phyloP scores from a whole-genome alignment of 805 yeast genomes.

The Suhomyces canberraensis region DNA sequence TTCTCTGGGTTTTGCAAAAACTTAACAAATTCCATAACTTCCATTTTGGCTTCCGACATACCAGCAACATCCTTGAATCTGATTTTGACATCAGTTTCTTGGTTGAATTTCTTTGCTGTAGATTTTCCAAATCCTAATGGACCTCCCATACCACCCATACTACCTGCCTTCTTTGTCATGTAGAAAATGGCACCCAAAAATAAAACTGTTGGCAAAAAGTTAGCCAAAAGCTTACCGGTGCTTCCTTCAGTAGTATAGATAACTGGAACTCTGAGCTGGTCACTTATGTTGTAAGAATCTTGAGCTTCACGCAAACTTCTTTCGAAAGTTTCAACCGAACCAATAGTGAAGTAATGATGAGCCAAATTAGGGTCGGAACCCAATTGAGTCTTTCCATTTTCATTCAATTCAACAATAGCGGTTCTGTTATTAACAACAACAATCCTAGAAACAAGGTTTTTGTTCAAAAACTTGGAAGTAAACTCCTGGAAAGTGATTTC shows the following conservation, averaged over 20 bases:
- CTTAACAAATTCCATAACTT: conserved; percentile 95
- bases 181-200: conserved; percentile 87
- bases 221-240: conserved; percentile 57
- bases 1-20: conserved; percentile 87
- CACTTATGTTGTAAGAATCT: conserved; percentile 59
- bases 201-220: conserved; percentile 83
- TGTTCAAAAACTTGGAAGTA: conserved; percentile 67
- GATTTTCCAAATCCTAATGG: conserved; percentile 83
- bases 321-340: conserved; percentile 87
- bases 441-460: conserved; percentile 70
- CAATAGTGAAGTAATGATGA: conserved; percentile 64
- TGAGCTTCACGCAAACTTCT: conserved; percentile 73
- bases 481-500: conserved; percentile 93
- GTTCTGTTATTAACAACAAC: conserved; percentile 72
- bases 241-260: conserved; percentile 72
- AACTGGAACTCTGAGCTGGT: conserved; percentile 73
- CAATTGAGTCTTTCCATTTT: conserved; percentile 52
- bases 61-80: conserved; percentile 96
- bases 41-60: conserved; percentile 93
- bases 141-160: conserved; percentile 77
- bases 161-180: conserved; percentile 66
- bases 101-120: conserved; percentile 86
- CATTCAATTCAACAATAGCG: conserved; percentile 69
- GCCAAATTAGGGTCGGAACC: conserved; percentile 21
- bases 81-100: conserved; percentile 85